These are phyloP conservation scores for Physaria fendleri DNA, from an alignment of 345 rosid genomes.

Conservation along the genomic window DNA sequence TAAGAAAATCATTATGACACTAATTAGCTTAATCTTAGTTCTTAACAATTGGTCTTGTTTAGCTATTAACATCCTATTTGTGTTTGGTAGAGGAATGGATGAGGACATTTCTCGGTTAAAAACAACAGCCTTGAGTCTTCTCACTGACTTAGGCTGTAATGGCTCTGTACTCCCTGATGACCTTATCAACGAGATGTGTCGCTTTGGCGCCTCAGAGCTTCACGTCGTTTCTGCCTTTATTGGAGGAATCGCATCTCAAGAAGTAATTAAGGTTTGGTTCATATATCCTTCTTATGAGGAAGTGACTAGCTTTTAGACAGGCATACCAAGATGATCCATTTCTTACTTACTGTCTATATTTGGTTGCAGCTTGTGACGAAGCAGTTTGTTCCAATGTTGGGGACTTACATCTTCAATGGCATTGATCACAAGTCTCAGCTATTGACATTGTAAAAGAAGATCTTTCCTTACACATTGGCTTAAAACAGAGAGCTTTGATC, in stretches of 20 bases:
- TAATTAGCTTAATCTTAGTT: not conserved
- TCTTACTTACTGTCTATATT: not conserved
- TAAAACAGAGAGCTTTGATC: not conserved
- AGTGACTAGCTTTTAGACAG: no score
- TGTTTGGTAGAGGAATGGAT: conserved; percentile 55
- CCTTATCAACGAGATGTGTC: conserved; percentile 89
- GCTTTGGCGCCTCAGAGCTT: conserved; percentile 94
- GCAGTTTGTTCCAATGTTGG: conserved; percentile 87
- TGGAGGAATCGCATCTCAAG: conserved; percentile 94
- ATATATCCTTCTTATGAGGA: not conserved
- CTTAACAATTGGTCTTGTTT: not conserved
- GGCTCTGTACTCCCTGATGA: conserved; percentile 77
- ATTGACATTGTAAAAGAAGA: conserved; percentile 43
- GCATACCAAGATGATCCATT: no score
- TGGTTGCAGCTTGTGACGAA: conserved; percentile 85
- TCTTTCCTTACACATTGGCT: conserved; percentile 1
- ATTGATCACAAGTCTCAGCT: conserved; percentile 91
- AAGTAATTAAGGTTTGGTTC: conserved; percentile 73
- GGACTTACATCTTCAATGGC: conserved; percentile 86
- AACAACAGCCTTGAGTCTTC: conserved; percentile 59
- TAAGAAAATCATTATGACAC: conserved; percentile 29
- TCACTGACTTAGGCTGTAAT: conserved; percentile 78
- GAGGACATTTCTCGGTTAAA: conserved; percentile 85
- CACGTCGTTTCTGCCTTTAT: conserved; percentile 88
- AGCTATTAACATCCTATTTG: not conserved